These are phyloP conservation scores for Albugo candida DNA, from an alignment of 352 stramenopile genomes.

Conservation along the genomic window DNA sequence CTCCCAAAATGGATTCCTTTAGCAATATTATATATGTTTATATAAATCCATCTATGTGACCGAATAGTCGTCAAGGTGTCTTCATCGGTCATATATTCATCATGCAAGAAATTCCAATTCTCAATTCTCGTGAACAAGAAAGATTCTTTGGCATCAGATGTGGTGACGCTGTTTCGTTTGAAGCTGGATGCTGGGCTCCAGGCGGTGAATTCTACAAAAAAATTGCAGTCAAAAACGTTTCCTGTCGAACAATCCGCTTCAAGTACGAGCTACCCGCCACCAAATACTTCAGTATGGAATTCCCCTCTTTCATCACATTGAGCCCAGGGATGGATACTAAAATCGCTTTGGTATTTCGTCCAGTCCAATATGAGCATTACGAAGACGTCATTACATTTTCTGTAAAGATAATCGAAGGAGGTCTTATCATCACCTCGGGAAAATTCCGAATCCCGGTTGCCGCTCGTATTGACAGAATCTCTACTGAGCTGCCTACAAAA, in stretches of 20 bases:
- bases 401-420: conserved; percentile 66
- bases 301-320: conserved; percentile 76
- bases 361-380: conserved; percentile 78
- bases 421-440: conserved; percentile 35
- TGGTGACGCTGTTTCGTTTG: conserved; percentile 76
- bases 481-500: conserved; percentile 28
- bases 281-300: conserved; percentile 89
- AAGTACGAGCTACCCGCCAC: conserved; percentile 84
- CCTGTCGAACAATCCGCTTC: conserved; percentile 69
- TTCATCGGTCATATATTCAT: neutral
- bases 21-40: too few relatives aligned
- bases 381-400: conserved; percentile 83
- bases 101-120: conserved; percentile 16
- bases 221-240: conserved; percentile 84
- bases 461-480: conserved; percentile 58
- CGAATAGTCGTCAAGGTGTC: too few relatives aligned
- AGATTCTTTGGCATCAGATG: conserved; percentile 58
- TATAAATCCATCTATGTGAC: too few relatives aligned
- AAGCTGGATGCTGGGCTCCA: conserved; percentile 72
- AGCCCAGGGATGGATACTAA: conserved; percentile 71
- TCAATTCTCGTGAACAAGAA: conserved; percentile 51
- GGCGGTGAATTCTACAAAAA: conserved; percentile 83
- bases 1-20: too few relatives aligned
- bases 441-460: conserved; percentile 76
- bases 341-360: conserved; percentile 81